phyloP scores from a whole-genome alignment of 805 yeast species.

The Schwanniomyces occidentalis region DNA sequence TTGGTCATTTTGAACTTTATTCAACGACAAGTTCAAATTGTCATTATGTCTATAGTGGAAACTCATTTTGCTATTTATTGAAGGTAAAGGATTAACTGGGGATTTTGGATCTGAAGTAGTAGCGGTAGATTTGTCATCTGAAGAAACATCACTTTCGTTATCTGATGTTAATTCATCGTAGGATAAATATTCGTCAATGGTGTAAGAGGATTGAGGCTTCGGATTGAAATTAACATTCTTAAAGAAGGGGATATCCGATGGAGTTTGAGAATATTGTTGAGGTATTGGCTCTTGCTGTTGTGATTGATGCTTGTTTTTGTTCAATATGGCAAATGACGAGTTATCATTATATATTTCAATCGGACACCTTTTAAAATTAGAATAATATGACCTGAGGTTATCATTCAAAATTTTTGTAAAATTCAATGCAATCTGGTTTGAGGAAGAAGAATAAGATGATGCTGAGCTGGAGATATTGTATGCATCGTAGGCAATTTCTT shows the following conservation, averaged over 20 bases:
- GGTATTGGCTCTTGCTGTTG: conserved; percentile 3
- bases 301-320: conserved; percentile 10
- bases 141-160: conserved; percentile 8
- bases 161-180: conserved; percentile 24
- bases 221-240: conserved; percentile 37
- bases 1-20: conserved; percentile 13
- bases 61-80: conserved; percentile 27
- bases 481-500: conserved; percentile 13
- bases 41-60: conserved; percentile 39
- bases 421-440: conserved; percentile 23
- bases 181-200: conserved; percentile 36
- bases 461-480: conserved; percentile 1
- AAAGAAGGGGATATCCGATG: conserved; percentile 33
- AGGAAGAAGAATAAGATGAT: conserved; percentile 3
- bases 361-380: conserved; percentile 25
- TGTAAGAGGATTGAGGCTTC: conserved; percentile 23
- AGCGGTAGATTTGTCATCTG: conserved; percentile 5
- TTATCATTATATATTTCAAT: conserved; percentile 34
- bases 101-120: conserved; percentile 10
- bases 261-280: conserved; percentile 1
- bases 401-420: conserved; percentile 41
- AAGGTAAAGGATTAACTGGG: conserved; percentile 7
- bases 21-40: conserved; percentile 34
- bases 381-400: conserved; percentile 34
- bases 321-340: conserved; percentile 33